Evolutionary conservation across 352 stramenopile species (phyloP).

Genomic region (Phytophthora agathidicida): DNA sequence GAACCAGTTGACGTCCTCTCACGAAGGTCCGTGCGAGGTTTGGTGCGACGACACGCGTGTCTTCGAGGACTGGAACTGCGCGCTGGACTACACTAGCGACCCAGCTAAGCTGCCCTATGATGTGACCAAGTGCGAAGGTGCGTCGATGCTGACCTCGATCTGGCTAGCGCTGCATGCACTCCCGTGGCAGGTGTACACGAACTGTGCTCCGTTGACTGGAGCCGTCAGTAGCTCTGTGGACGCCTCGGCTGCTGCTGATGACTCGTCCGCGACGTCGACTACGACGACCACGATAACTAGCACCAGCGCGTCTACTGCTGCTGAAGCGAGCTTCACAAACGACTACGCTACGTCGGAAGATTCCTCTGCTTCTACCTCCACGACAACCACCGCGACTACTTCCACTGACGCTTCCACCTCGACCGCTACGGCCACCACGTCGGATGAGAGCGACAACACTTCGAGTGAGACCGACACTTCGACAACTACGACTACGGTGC

Average conservation of each 20-base stretch:
- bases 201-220: no score
- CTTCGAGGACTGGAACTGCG: slow-evolving; percentile 48
- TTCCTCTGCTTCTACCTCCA: slow-evolving; percentile 10
- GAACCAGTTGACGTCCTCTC: slow-evolving; percentile 34
- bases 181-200: slow-evolving; percentile 53
- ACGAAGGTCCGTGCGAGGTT: slow-evolving; percentile 53
- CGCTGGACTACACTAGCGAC: slow-evolving; percentile 35
- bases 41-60: slow-evolving; percentile 52
- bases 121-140: slow-evolving; percentile 25
- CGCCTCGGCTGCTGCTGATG: slow-evolving; percentile 9
- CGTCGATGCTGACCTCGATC: slow-evolving; percentile 40
- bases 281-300: slow-evolving; percentile 5
- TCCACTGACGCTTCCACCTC: neutral
- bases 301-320: slow-evolving; percentile 11
- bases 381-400: slow-evolving; percentile 5
- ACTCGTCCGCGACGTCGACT: slow-evolving; percentile 5
- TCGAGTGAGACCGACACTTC: neutral
- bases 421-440: neutral
- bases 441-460: neutral
- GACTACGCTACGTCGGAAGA: slow-evolving; percentile 30
- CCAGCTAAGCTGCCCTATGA: slow-evolving; percentile 48
- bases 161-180: slow-evolving; percentile 53
- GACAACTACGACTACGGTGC: neutral
- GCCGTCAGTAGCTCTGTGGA: slow-evolving; percentile 26
- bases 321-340: slow-evolving; percentile 15